Percentiles rank a stretch among this genome's conserved stretches.
phyloP scores from a whole-genome alignment of 1,284 basidiomycete species.

The Boletellus deceptivus region DNA sequence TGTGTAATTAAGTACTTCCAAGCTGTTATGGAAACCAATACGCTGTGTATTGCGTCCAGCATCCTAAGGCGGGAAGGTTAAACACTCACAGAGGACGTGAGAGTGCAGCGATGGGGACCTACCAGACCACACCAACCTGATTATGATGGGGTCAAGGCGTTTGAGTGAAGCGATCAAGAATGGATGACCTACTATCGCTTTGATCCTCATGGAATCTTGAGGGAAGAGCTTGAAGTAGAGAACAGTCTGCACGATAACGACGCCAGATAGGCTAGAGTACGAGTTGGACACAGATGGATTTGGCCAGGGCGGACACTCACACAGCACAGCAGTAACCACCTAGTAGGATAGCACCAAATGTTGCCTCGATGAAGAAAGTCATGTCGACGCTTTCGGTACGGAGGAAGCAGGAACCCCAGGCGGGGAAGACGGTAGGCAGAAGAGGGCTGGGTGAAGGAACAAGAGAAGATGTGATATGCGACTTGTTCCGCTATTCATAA shows the following conservation, averaged over 20 bases:
- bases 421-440: no score
- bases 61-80: slow-evolving; percentile 12
- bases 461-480: no score
- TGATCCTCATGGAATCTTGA: slow-evolving; percentile 33
- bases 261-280: slow-evolving; percentile 40
- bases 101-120: not conserved
- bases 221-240: slow-evolving; percentile 45
- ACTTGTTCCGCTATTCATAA: no score
- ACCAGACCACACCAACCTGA: slow-evolving; percentile 31
- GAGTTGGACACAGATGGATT: not conserved
- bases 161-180: not conserved
- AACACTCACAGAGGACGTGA: not conserved
- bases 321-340: slow-evolving; percentile 43
- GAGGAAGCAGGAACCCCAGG: no score
- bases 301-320: slow-evolving; percentile 17
- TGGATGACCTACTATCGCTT: slow-evolving; percentile 36
- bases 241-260: slow-evolving; percentile 42
- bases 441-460: no score
- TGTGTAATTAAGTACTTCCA: slow-evolving; percentile 32
- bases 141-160: not conserved
- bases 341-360: slow-evolving; percentile 44
- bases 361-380: slow-evolving; percentile 16
- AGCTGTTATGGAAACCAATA: slow-evolving; percentile 27
- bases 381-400: no score
- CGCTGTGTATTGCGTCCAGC: slow-evolving; percentile 29